Evolutionary conservation across 1,284 basidiomycete genomes (phyloP).

Genomic region (Moesziomyces aphidis): DNA sequence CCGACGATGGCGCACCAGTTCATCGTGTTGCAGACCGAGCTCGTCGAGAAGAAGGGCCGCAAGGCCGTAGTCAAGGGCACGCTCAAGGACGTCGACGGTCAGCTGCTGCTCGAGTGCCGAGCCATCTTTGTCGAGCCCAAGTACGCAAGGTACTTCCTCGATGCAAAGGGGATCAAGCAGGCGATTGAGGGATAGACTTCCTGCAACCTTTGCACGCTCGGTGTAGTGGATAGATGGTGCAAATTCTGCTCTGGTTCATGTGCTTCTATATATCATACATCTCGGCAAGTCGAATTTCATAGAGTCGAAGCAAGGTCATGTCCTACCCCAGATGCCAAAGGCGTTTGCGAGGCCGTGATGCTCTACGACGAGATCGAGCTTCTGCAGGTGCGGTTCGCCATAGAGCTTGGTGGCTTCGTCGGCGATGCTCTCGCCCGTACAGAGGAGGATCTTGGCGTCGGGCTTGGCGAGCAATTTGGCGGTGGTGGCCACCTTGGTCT

Average conservation of each 20-base stretch:
- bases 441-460: slow-evolving; percentile 22
- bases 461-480: slow-evolving; percentile 18
- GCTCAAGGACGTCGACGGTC: slow-evolving; percentile 82
- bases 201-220: too few species aligned
- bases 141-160: slow-evolving; percentile 78
- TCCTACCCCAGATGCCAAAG: slow-evolving; percentile 44
- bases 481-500: slow-evolving; percentile 33
- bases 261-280: not conserved
- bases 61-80: slow-evolving; percentile 79
- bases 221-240: not conserved
- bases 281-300: not conserved
- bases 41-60: slow-evolving; percentile 78
- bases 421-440: slow-evolving; percentile 44
- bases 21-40: slow-evolving; percentile 76
- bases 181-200: slow-evolving; percentile 68
- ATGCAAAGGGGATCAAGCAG: slow-evolving; percentile 73
- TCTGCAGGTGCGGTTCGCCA: slow-evolving; percentile 23
- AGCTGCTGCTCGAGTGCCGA: slow-evolving; percentile 81
- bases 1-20: slow-evolving; percentile 67
- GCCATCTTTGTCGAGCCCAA: slow-evolving; percentile 85
- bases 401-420: slow-evolving; percentile 41
- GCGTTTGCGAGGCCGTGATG: slow-evolving; percentile 46
- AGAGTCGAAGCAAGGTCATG: not conserved
- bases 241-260: not conserved
- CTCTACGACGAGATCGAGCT: slow-evolving; percentile 31